A percentile compares a stretch with the other conserved stretches of the same genome.
Conservation (phyloP, 139 green algal genomes). For the Auxenochlorella protothecoides region DNA sequence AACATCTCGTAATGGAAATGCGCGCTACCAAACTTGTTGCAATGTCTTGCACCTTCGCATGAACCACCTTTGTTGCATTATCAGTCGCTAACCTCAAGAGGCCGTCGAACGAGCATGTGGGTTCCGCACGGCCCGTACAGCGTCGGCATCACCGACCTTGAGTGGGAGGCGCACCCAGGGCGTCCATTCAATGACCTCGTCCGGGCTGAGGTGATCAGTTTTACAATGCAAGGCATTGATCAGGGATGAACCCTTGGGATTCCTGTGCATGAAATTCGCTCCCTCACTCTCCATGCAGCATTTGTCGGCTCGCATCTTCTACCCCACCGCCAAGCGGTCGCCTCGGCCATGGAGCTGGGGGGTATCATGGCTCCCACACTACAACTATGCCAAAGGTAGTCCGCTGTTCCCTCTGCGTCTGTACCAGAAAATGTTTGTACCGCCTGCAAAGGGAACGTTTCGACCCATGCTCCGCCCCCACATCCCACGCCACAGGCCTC, state of each 20-base stretch:
- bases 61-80: no score
- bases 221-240: background rate
- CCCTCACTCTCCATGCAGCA: background rate
- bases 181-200: no score
- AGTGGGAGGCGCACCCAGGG: background rate
- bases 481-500: no score
- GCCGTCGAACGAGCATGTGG: background rate
- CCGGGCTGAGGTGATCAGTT: no score
- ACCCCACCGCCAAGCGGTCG: background rate
- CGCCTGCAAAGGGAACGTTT: background rate
- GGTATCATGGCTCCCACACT: constrained; percentile 1
- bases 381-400: background rate
- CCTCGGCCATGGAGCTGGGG: background rate
- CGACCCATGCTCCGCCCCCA: no score
- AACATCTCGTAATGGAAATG: no score
- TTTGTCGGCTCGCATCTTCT: background rate
- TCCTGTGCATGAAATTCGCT: background rate
- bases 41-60: no score
- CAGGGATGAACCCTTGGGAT: background rate
- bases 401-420: background rate
- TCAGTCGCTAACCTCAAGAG: no score
- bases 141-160: background rate
- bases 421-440: background rate
- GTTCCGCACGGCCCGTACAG: background rate
- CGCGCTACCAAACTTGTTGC: no score